Base-by-base conservation (phyloP, 139 green algal genomes). In the Coelastrella sp. region DNA sequence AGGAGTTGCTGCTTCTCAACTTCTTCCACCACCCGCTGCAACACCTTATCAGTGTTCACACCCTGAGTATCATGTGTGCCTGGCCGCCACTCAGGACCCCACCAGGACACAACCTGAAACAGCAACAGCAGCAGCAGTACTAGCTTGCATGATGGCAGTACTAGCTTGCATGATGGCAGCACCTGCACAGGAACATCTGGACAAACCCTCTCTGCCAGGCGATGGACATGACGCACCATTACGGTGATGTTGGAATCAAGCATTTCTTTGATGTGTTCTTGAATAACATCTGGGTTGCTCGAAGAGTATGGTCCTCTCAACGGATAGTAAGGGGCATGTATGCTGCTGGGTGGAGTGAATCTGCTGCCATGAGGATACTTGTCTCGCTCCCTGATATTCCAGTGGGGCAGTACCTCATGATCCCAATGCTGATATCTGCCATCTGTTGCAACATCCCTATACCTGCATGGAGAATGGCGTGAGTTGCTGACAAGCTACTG, bases 11-110 rank as follows among this genome's bases (percentile, higher is more conserved):
- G 79, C 21, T 64, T 6, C 60, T 79, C 83, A 7, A 64, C 17
- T 45, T 78, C 60, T 5, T 45, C 6, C 15, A 89, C 11, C 25
- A 89, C 25, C 0, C 62, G 7, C 2, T 43, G 53, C 27, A 90
- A 25, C 35, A 84, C 81, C 13, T 63, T 21, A 19, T 92, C 89
- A 2, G 88, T 92, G 37, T 90, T 83, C 13, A 92, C 82, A 21
- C 81, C 51, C 85, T 92, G 89, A 63, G 89, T 93, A 72, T 93
- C 90, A n/a, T 84, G 64, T 19, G 35, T 87, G 67, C 86, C 90
- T 23, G 80, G 2, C 4, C 90, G 86, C 76, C 77, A 89, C 2
- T 17, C 15, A 25, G 88, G 90, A 15, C 90, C 90, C 90, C 90
- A 93, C 90, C 90, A 93, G 9, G 75, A 88, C 2, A 85, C 67